Evolutionary conservation across 2,329 filamentous ascomycete genomes (phyloP).

Genomic region (Annulohypoxylon truncatum): DNA sequence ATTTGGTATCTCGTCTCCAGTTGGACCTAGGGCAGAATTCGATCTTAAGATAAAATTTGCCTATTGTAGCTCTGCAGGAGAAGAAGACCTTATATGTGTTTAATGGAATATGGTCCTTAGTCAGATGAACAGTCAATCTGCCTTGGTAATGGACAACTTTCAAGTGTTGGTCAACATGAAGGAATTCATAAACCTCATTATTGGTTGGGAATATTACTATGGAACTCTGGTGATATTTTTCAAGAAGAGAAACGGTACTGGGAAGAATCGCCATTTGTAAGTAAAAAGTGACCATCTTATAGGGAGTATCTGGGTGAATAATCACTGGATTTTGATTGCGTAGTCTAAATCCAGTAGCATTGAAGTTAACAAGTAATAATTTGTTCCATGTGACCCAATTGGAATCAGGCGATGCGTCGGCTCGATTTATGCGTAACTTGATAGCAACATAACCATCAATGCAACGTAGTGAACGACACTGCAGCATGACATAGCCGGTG

Average conservation of each 20-base stretch:
- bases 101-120: neutral
- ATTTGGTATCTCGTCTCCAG: no score
- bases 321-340: no score
- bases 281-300: no score
- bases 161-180: neutral
- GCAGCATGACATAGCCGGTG: neutral
- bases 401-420: no score
- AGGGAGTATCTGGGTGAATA: no score
- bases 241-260: neutral
- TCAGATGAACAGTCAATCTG: neutral
- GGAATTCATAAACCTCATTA: neutral
- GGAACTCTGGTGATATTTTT: neutral
- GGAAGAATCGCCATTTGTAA: no score
- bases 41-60: neutral
- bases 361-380: no score
- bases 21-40: neutral
- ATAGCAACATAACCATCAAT: neutral
- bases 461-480: neutral
- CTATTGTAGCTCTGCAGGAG: neutral
- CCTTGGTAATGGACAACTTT: neutral
- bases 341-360: no score
- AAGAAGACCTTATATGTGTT: neutral
- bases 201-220: neutral
- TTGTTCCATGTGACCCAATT: no score
- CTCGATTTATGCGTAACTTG: no score